A percentile compares a stretch with the other conserved stretches of the same genome.
Evolutionary conservation across 106 monocot genomes (phyloP).

Genomic region (Dendrobium officinale): DNA sequence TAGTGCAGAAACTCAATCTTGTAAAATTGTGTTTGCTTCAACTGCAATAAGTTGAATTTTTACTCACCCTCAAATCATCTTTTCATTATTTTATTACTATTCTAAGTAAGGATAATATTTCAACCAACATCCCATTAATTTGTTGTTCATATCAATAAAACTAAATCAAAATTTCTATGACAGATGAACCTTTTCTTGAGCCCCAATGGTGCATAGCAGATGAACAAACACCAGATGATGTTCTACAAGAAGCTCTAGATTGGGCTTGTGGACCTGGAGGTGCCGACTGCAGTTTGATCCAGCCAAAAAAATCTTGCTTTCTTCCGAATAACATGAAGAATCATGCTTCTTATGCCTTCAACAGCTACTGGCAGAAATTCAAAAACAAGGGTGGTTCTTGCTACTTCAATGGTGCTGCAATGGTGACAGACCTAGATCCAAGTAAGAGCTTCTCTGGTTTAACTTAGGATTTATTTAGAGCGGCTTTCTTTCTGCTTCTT

Average conservation of each 20-base stretch:
- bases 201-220: conserved; percentile 89
- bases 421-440: conserved; percentile 70
- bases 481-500: too few species aligned
- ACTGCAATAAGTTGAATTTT: too few species aligned
- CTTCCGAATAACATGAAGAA: conserved; percentile 63
- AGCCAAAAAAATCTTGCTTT: conserved; percentile 47
- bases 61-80: too few species aligned
- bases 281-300: conserved; percentile 73
- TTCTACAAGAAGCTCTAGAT: conserved; percentile 71
- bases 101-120: too few species aligned
- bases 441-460: conserved; percentile 32
- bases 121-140: too few species aligned
- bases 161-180: background rate
- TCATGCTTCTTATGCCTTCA: conserved; percentile 92
- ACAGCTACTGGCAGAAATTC: conserved; percentile 85
- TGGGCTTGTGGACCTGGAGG: conserved; percentile 86
- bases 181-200: conserved; percentile 24
- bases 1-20: too few species aligned
- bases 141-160: background rate
- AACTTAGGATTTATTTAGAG: too few species aligned
- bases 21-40: too few species aligned
- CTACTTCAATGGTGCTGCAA: conserved; percentile 72
- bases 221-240: conserved; percentile 62
- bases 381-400: conserved; percentile 75
- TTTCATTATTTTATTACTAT: too few species aligned